Percentiles rank a stretch among this genome's conserved stretches.
phyloP scores from a whole-genome alignment of 129 eudicot genomes.

The Saussurea involucrata region DNA sequence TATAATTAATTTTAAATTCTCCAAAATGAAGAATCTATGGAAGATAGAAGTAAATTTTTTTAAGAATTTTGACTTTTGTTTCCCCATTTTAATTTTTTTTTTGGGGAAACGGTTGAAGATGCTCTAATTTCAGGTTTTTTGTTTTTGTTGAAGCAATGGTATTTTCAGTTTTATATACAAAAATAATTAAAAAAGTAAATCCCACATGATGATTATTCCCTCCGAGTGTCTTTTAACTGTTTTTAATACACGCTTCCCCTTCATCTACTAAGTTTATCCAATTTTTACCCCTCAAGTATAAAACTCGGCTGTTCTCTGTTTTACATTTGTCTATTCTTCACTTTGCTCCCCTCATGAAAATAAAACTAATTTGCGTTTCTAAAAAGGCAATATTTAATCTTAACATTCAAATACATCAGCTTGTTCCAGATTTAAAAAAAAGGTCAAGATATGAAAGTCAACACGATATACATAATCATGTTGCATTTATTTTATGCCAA shows the following conservation, averaged over 20 bases:
- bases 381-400: background rate
- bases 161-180: background rate
- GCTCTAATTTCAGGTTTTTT: too few species aligned
- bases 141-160: background rate
- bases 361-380: background rate
- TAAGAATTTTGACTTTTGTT: too few species aligned
- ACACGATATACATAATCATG: background rate
- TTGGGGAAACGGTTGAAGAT: too few species aligned
- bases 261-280: background rate
- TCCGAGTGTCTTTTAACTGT: slow-evolving; percentile 21
- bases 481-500: background rate
- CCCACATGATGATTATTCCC: slow-evolving; percentile 25
- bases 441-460: background rate
- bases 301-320: background rate
- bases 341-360: background rate
- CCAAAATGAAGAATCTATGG: too few species aligned
- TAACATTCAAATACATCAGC: background rate
- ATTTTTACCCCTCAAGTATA: slow-evolving; percentile 10
- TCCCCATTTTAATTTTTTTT: too few species aligned
- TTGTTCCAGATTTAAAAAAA: background rate
- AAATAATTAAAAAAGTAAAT: slow-evolving; percentile 13
- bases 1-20: too few species aligned
- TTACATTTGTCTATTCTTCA: background rate
- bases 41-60: too few species aligned
- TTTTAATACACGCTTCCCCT: slow-evolving; percentile 10